Base-by-base conservation (phyloP, 306 rosid species). In the Cicer arietinum region DNA sequence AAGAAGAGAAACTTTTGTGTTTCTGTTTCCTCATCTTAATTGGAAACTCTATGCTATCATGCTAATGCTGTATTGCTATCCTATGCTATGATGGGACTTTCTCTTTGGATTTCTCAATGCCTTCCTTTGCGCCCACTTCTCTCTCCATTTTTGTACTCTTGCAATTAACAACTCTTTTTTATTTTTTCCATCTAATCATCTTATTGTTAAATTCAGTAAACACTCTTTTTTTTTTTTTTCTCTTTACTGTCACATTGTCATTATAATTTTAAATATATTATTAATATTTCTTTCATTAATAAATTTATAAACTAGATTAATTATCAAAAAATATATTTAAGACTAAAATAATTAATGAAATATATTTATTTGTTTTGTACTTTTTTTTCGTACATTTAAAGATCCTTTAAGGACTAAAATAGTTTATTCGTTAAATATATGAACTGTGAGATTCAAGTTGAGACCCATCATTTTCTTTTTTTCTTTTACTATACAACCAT, bases 71-170 rank as follows among this genome's bases (percentile, higher is more conserved):
- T 25, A 25, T 25, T 69, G 69, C 58, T 64, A 39, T 62, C 22
- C 67, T 35, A 62, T 62, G 25, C 45, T 62, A 64, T 72, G 81
- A 86, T 84, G 78, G 65, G 73, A 84, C 84, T 76, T 53, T 37
- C 42, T 18, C 76, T 73, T 52, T 80, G 54, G 35, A 51, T 78
- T 77, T 62, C 74, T 54, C 81, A 77, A 59, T 83, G 83, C 70
- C 53, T 82, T 80, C 70, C 40, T 43, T 58, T 61, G 62, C 6
- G 56, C 67, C 75, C 80, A 20, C 81, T 66, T 65, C n/a, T 67
- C 78, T 54, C 50, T 68, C 66, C 25, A 60, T 22, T 73, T 80
- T 88, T 85, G 84, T 76, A 80, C 41, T 77, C 7, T 79, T 79
- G 84, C 39, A 25, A 22, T 58, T 51, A 51, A n/a, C 57, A 14